phyloP scores from a whole-genome alignment of 306 rosid genomes.

The Astragalus glycyphyllos region DNA sequence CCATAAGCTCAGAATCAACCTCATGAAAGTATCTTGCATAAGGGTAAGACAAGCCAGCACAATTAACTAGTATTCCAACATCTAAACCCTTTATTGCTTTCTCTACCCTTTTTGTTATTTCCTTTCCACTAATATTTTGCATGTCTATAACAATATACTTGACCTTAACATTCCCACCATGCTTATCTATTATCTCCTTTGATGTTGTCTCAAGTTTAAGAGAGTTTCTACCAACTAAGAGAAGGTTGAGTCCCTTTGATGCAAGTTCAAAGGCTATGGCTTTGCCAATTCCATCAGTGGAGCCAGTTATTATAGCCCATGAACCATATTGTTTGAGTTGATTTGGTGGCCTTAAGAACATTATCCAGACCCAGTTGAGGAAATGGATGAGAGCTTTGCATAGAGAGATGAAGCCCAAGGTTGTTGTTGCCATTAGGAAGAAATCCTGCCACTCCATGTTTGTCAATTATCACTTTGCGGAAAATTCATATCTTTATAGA shows the following conservation, averaged over 20 bases:
- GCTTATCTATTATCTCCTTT: conserved; percentile 38
- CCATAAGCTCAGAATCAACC: conserved; percentile 44
- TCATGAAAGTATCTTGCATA: conserved; percentile 51
- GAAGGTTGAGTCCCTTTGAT: conserved; percentile 60
- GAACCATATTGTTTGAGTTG: conserved; percentile 73
- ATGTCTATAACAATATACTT: conserved; percentile 42
- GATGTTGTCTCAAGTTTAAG: conserved; percentile 42
- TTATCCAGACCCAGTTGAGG: conserved; percentile 57
- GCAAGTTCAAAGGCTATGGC: conserved; percentile 73
- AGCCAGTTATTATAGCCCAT: conserved; percentile 81
- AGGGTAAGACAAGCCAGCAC: conserved; percentile 47
- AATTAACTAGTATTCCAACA: conserved; percentile 45
- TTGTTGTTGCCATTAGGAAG: conserved; percentile 27
- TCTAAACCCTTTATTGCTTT: conserved; percentile 49
- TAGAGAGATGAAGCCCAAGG: conserved; percentile 55
- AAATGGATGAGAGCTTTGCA: conserved; percentile 27
- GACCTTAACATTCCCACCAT: conserved; percentile 17
- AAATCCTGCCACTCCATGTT: conserved; percentile 38
- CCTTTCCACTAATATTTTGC: conserved; percentile 47
- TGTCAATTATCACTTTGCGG: no score
- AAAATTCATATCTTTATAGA: no score
- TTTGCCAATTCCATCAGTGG: conserved; percentile 89
- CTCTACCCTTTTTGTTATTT: conserved; percentile 36
- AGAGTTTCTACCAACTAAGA: conserved; percentile 57
- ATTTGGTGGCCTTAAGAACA: conserved; percentile 63